phyloP scores from a whole-genome alignment of 2,329 filamentous ascomycete genomes.

The Apiospora koreana region DNA sequence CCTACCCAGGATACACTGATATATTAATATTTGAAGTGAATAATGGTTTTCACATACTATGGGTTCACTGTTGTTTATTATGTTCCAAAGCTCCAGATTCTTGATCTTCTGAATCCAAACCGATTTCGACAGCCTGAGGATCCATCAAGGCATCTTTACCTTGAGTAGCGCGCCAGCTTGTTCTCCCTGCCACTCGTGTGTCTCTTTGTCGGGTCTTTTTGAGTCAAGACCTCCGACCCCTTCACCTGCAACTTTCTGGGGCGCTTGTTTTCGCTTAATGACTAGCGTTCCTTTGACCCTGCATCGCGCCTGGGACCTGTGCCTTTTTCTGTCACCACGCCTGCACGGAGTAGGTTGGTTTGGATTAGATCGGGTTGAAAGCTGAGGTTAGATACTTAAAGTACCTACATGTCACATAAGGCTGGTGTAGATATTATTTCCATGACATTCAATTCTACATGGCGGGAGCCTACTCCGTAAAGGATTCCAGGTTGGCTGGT shows the following conservation, averaged over 20 bases:
- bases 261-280: conserved; percentile 7
- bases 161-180: neutral
- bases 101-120: neutral
- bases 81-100: neutral
- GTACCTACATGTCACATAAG: no score
- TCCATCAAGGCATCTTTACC: neutral
- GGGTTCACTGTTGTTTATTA: neutral
- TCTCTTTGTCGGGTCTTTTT: neutral
- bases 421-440: no score
- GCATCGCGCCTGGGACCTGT: neutral
- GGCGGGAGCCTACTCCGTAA: neutral
- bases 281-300: conserved; percentile 4
- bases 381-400: neutral
- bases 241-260: conserved; percentile 2
- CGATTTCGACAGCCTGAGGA: neutral
- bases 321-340: neutral
- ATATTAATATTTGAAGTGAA: no score
- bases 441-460: neutral
- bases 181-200: neutral
- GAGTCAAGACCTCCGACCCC: conserved; percentile 5
- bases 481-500: neutral
- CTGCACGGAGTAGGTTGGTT: conserved; percentile 1
- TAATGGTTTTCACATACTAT: neutral
- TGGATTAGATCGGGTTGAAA: neutral
- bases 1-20: no score